Evolutionary conservation across 805 yeast species (phyloP).

Genomic region (Nakazawaea pomicola): DNA sequence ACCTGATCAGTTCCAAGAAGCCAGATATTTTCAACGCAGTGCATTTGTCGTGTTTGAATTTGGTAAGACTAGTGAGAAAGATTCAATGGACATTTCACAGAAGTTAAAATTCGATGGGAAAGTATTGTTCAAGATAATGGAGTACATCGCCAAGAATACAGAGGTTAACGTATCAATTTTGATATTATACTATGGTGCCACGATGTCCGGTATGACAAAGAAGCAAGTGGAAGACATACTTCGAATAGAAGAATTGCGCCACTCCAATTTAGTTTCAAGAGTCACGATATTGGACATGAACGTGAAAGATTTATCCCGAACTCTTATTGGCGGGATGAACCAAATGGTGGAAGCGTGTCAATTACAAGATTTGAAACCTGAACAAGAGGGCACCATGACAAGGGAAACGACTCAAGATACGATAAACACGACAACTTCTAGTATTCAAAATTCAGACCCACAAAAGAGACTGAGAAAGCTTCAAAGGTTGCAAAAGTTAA

Average conservation of each 20-base stretch:
- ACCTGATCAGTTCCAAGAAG: conserved; percentile 33
- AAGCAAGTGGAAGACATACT: background rate
- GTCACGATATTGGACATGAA: too few species aligned
- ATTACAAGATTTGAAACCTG: too few species aligned
- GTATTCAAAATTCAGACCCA: too few species aligned
- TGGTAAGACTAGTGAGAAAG: conserved; percentile 31
- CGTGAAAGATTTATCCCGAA: too few species aligned
- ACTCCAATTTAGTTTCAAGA: background rate
- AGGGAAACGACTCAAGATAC: too few species aligned
- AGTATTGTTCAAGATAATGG: conserved; percentile 18
- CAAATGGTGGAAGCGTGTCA: too few species aligned
- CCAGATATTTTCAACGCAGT: conserved; percentile 32
- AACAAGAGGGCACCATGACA: too few species aligned
- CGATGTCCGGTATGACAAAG: background rate
- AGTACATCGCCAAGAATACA: conserved; percentile 17
- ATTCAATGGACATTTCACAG: background rate
- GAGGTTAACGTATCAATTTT: conserved; percentile 14
- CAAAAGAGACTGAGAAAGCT: too few species aligned
- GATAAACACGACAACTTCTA: too few species aligned
- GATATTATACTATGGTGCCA: conserved; percentile 11
- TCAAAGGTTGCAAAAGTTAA: too few species aligned
- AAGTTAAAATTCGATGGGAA: conserved; percentile 15
- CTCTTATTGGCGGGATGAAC: too few species aligned
- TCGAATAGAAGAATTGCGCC: background rate
- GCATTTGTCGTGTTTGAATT: conserved; percentile 47